A percentile compares a stretch with the other conserved stretches of the same genome.
Conservation (phyloP, 106 monocot genomes). For the Acorus gramineus region DNA sequence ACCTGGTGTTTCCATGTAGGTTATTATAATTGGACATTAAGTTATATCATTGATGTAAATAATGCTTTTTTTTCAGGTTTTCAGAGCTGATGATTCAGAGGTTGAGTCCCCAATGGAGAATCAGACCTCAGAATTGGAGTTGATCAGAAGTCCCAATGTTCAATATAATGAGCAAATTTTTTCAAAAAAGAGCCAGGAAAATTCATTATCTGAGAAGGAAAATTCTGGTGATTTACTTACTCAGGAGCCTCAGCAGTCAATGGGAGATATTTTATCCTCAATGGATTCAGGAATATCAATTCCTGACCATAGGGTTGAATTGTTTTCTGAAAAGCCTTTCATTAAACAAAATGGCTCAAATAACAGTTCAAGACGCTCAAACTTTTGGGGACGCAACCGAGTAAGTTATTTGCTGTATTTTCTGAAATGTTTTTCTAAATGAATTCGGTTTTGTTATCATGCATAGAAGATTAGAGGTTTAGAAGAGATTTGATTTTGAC, state of each 20-base stretch:
- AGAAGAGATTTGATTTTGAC: too few species aligned
- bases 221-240: constrained; percentile 22
- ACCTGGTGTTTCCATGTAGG: too few species aligned
- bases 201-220: constrained; percentile 33
- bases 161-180: constrained; percentile 29
- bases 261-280: constrained; percentile 90
- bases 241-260: constrained; percentile 50
- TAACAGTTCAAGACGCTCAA: constrained; percentile 37
- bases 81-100: constrained; percentile 75
- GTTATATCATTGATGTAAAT: too few species aligned
- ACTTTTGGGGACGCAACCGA: constrained; percentile 77
- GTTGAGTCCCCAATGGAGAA: constrained; percentile 40
- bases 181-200: constrained; percentile 22
- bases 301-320: constrained; percentile 36
- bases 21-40: too few species aligned
- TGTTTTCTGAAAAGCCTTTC: constrained; percentile 33
- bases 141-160: constrained; percentile 16
- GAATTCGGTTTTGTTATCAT: too few species aligned
- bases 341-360: constrained; percentile 61
- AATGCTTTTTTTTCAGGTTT: constrained; percentile 29
- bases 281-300: constrained; percentile 58
- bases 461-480: too few species aligned
- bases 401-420: constrained; percentile 29
- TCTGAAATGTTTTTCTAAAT: neutral
- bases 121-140: constrained; percentile 23